Conservation (phyloP, 2,329 filamentous ascomycete genomes). For the Parastagonospora nodorum region DNA sequence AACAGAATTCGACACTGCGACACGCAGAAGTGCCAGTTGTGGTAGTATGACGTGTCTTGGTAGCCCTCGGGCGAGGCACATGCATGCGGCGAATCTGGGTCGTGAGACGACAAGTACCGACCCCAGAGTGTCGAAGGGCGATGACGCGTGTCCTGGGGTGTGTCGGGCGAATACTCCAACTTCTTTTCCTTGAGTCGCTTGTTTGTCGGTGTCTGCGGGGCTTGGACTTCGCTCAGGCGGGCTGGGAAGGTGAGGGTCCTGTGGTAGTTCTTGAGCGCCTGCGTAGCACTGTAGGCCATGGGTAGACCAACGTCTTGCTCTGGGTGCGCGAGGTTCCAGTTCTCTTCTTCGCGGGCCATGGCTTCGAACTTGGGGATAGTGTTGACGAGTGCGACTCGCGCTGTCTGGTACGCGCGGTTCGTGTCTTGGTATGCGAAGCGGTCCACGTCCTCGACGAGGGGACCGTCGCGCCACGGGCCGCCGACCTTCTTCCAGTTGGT, state of each 20-base stretch:
- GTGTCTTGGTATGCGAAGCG: background rate
- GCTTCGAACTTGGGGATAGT: background rate
- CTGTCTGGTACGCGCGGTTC: conserved; percentile 1
- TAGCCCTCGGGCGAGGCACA: conserved; percentile 10
- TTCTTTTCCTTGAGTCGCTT: background rate
- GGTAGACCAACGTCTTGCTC: too few species aligned
- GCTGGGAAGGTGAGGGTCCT: too few species aligned
- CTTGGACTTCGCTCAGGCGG: background rate
- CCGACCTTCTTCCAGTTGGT: conserved; percentile 8
- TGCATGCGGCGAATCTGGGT: conserved; percentile 12
- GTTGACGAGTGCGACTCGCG: conserved; percentile 11
- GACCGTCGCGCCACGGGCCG: conserved; percentile 12
- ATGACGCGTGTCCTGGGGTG: conserved; percentile 11
- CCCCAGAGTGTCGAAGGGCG: background rate
- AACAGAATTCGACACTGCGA: conserved; percentile 17
- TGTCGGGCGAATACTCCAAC: conserved; percentile 5
- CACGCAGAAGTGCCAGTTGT: conserved; percentile 11
- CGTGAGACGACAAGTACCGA: conserved; percentile 2
- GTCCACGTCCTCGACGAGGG: background rate
- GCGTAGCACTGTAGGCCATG: too few species aligned
- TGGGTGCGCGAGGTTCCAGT: conserved; percentile 2
- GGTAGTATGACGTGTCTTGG: conserved; percentile 10
- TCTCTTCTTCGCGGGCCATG: background rate
- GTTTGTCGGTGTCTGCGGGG: background rate
- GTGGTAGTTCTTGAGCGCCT: too few species aligned